Evolutionary conservation across 306 rosid species (phyloP).

Genomic region (Acacia crassicarpa): DNA sequence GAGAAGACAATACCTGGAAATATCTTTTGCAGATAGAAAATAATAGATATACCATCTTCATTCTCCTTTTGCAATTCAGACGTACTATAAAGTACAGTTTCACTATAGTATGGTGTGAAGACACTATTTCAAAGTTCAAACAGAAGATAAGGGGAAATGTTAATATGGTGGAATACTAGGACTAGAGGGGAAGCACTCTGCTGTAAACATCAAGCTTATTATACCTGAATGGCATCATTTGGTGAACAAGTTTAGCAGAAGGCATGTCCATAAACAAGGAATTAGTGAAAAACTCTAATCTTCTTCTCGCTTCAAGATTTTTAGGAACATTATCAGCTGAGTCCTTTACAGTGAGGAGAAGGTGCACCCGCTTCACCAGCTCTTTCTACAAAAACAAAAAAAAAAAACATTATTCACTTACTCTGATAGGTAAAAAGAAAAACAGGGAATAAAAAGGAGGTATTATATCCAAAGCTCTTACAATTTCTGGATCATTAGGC

Average conservation of each 20-base stretch:
- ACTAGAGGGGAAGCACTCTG: not conserved
- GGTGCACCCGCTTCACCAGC: constrained; percentile 89
- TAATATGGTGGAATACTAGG: not conserved
- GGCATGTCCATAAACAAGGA: constrained; percentile 98
- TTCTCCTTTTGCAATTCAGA: constrained; percentile 85
- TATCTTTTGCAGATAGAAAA: constrained; percentile 97
- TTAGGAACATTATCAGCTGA: constrained; percentile 90
- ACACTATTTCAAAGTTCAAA: constrained; percentile 62
- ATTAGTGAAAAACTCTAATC: constrained; percentile 89
- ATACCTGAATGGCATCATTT: constrained; percentile 88
- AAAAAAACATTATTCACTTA: not conserved
- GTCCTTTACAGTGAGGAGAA: constrained; percentile 93
- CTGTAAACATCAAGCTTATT: constrained; percentile 2
- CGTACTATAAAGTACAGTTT: constrained; percentile 87
- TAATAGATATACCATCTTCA: constrained; percentile 89
- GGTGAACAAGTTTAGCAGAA: constrained; percentile 89
- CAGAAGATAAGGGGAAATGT: constrained; percentile 20
- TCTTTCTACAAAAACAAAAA: constrained; percentile 55
- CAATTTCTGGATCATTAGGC: constrained; percentile 90
- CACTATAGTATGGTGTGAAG: constrained; percentile 98
- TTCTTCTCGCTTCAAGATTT: constrained; percentile 97
- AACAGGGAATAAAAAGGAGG: not conserved
- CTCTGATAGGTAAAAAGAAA: not conserved
- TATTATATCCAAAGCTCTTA: constrained; percentile 37
- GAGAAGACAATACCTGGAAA: constrained; percentile 75